phyloP scores from a whole-genome alignment of 176 grass and related monocot genomes.

The Phoenix dactylifera region DNA sequence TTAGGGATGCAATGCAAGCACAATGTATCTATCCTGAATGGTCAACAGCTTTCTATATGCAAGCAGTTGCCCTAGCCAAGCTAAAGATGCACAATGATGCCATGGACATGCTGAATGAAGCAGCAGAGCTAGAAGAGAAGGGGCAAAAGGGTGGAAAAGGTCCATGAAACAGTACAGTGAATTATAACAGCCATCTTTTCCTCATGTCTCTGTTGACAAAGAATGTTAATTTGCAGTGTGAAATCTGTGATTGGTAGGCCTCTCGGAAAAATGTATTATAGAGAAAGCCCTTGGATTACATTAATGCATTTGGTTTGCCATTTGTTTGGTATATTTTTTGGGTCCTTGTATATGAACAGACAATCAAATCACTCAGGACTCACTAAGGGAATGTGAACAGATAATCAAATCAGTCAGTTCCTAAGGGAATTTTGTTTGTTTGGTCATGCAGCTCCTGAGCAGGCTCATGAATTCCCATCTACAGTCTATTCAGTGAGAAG shows the following conservation, averaged over 20 bases:
- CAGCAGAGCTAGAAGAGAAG: conserved; percentile 78
- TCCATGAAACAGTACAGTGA: conserved; percentile 14
- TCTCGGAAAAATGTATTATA: conserved; percentile 1
- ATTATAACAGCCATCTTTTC: too few species aligned
- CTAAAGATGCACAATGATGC: conserved; percentile 85
- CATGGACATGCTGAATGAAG: conserved; percentile 78
- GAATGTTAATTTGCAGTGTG: background rate
- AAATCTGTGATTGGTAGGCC: background rate
- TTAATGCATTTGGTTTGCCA: conserved; percentile 1
- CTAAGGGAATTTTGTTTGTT: too few species aligned
- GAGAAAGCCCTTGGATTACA: background rate
- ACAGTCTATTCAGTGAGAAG: too few species aligned
- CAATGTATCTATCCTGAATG: conserved; percentile 81
- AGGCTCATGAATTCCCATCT: too few species aligned
- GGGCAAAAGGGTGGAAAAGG: conserved; percentile 41
- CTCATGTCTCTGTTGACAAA: conserved; percentile 13
- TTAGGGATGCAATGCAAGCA: conserved; percentile 91
- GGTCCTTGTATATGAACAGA: too few species aligned
- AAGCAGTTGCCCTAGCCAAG: conserved; percentile 73
- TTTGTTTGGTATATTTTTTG: background rate
- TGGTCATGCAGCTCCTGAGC: too few species aligned
- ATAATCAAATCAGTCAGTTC: too few species aligned
- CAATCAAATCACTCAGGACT: too few species aligned
- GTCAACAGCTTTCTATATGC: conserved; percentile 97
- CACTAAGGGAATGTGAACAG: too few species aligned